Percentiles rank a stretch among this genome's conserved stretches.
Conservation (phyloP, 768 basidiomycete species). For the Exidia glandulosa region DNA sequence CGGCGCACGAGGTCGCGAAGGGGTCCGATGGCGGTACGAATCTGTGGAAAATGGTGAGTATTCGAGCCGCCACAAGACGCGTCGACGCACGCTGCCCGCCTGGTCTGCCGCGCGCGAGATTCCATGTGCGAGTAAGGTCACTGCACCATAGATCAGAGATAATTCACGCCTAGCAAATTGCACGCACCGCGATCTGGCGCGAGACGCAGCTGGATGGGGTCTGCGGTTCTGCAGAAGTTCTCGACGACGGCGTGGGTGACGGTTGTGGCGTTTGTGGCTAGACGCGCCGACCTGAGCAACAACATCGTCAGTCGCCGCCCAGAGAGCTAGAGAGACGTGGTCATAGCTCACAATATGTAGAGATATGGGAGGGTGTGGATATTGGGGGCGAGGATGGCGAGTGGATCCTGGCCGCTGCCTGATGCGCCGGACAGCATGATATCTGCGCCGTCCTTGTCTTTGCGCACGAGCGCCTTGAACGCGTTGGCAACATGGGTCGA, state of each 20-base stretch:
- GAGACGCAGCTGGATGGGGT: constrained; percentile 48
- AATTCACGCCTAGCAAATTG: neutral
- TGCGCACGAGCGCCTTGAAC: constrained; percentile 10
- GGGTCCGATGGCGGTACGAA: constrained; percentile 40
- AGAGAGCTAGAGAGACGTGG: constrained; percentile 4
- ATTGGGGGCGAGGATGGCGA: constrained; percentile 43
- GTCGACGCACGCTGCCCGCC: constrained; percentile 37
- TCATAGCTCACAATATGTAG: constrained; percentile 53
- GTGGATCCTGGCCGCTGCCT: constrained; percentile 55
- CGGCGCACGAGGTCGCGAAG: constrained; percentile 49
- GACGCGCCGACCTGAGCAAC: constrained; percentile 45
- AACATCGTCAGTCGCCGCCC: neutral
- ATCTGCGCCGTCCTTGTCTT: constrained; percentile 44
- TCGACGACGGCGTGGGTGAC: constrained; percentile 34
- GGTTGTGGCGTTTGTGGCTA: constrained; percentile 27
- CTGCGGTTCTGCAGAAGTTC: constrained; percentile 53
- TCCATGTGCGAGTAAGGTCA: constrained; percentile 54
- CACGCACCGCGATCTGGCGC: constrained; percentile 57
- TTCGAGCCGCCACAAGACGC: neutral
- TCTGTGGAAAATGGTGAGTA: constrained; percentile 18
- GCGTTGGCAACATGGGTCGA: constrained; percentile 1
- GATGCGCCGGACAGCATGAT: constrained; percentile 42
- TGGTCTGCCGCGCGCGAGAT: constrained; percentile 41
- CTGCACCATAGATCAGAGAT: constrained; percentile 22
- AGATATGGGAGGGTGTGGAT: constrained; percentile 54